Conservation (phyloP, 176 grass and related monocot species). For the Hordeum marinum region DNA sequence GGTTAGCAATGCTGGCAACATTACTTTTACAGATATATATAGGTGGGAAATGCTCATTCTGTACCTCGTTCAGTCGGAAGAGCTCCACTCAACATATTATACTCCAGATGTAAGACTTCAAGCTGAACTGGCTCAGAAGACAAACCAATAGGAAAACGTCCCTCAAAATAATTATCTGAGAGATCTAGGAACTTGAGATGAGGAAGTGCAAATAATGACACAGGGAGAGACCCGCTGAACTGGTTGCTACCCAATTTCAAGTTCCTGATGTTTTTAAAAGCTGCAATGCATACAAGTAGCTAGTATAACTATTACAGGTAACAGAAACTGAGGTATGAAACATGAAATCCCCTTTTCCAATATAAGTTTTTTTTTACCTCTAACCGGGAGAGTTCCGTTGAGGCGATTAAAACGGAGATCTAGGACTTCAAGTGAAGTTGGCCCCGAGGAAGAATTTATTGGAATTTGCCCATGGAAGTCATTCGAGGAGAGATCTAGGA, state of each 20-base stretch:
- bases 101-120: neutral
- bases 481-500: no score
- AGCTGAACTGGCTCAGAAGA: neutral
- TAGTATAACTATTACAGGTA: neutral
- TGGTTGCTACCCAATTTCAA: neutral
- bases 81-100: neutral
- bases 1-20: neutral
- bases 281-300: neutral
- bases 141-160: neutral
- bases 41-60: neutral
- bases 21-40: neutral
- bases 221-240: neutral
- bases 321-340: neutral
- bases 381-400: neutral
- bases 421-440: neutral
- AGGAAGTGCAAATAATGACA: neutral
- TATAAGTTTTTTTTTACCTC: neutral
- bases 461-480: no score
- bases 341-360: neutral
- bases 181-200: neutral
- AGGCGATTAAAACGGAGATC: neutral
- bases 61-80: neutral
- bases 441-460: fast-evolving
- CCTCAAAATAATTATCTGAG: neutral
- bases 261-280: neutral